Conservation (phyloP, 768 basidiomycete genomes). For the Sarcodon aspratus region DNA sequence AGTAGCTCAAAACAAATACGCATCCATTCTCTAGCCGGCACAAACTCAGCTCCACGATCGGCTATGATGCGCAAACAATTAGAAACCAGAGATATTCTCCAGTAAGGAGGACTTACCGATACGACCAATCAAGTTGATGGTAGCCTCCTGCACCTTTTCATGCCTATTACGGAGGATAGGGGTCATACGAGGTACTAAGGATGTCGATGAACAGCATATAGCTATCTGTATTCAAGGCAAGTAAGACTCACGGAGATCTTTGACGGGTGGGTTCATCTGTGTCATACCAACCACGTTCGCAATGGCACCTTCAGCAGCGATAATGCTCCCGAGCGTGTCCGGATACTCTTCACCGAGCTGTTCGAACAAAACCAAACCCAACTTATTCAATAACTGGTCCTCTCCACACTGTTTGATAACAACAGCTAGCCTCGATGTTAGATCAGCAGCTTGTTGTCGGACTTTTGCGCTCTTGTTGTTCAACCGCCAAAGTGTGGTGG, state of each 20-base stretch:
- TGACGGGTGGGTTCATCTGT: constrained; percentile 99
- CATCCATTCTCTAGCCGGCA: constrained; percentile 99
- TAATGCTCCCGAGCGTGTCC: constrained; percentile 97
- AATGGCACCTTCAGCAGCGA: constrained; percentile 96
- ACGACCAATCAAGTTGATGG: constrained; percentile 98
- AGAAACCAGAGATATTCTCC: not conserved
- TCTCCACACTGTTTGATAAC: constrained; percentile 99
- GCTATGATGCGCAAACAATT: constrained; percentile 28
- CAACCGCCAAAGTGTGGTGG: constrained; percentile 96
- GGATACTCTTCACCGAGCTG: constrained; percentile 99
- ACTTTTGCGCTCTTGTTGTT: constrained; percentile 99
- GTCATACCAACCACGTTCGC: constrained; percentile 99
- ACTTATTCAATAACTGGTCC: constrained; percentile 88
- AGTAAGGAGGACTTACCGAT: constrained; percentile 40
- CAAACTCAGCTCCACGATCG: constrained; percentile 98
- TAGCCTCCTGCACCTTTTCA: constrained; percentile 98
- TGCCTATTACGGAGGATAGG: constrained; percentile 99
- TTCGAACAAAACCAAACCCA: constrained; percentile 94
- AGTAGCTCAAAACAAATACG: constrained; percentile 98
- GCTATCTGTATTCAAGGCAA: not conserved
- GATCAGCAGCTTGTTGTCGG: constrained; percentile 96
- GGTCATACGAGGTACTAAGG: constrained; percentile 93
- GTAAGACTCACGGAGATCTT: constrained; percentile 80
- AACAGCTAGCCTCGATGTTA: constrained; percentile 89
- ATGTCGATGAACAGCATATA: constrained; percentile 7